Conservation (phyloP, 345 rosid genomes). For the Linum usitatissimum region DNA sequence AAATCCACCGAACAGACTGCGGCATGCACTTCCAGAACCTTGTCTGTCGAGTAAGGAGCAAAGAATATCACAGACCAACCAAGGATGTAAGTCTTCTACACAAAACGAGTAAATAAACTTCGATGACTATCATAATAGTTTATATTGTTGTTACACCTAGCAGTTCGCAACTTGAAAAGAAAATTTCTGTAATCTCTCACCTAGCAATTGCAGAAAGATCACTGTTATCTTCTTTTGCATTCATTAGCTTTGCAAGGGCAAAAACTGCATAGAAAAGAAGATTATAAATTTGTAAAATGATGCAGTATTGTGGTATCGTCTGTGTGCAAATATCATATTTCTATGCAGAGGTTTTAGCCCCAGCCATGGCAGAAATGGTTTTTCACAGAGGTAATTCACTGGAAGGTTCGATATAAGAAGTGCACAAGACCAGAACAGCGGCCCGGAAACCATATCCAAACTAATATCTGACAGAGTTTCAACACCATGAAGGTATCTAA, state of each 20-base stretch:
- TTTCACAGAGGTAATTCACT: too few relatives aligned
- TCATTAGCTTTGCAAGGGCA: constrained; percentile 93
- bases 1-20: constrained; percentile 94
- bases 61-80: constrained; percentile 1
- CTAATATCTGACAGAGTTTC: too few relatives aligned
- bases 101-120: not conserved
- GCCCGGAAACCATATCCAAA: too few relatives aligned
- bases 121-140: not conserved
- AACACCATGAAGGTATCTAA: not conserved
- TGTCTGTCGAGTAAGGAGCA: constrained; percentile 41
- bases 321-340: too few relatives aligned
- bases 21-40: constrained; percentile 99
- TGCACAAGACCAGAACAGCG: too few relatives aligned
- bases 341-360: too few relatives aligned
- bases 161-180: not conserved
- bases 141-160: not conserved
- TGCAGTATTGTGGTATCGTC: not conserved
- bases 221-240: constrained; percentile 71
- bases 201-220: constrained; percentile 96
- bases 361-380: too few relatives aligned
- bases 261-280: constrained; percentile 41
- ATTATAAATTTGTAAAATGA: not conserved
- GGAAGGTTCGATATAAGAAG: too few relatives aligned
- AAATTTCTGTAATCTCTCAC: constrained; percentile 22
- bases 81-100: not conserved